Evolutionary conservation across 108 stramenopile species (phyloP).

Genomic region (Cafeteria roenbergensis): DNA sequence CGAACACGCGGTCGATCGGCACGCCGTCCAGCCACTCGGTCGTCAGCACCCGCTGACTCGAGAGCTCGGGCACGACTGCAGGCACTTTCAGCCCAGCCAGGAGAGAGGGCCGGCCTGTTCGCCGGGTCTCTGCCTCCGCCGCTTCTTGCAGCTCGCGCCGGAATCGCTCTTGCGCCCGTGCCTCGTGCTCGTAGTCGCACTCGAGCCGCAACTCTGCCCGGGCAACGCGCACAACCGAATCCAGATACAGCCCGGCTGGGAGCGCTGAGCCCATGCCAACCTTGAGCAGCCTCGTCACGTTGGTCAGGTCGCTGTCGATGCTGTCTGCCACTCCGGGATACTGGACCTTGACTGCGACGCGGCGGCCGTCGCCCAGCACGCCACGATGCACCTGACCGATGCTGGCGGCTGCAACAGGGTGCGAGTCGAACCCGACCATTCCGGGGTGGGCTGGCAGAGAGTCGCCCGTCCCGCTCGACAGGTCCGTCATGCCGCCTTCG

Average conservation of each 20-base stretch:
- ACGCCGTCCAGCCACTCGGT: constrained; percentile 66
- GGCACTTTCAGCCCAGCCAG: constrained; percentile 63
- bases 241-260: constrained; percentile 83
- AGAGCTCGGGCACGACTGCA: constrained; percentile 55
- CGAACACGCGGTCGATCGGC: constrained; percentile 70
- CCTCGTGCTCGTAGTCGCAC: constrained; percentile 80
- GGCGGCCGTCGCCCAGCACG: constrained; percentile 32
- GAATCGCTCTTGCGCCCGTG: constrained; percentile 62
- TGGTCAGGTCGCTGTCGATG: constrained; percentile 81
- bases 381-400: constrained; percentile 91
- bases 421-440: constrained; percentile 65
- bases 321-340: constrained; percentile 62
- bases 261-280: constrained; percentile 61
- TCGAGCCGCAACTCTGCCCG: constrained; percentile 76
- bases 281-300: constrained; percentile 68
- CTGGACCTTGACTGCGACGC: constrained; percentile 80
- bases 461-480: too few species aligned
- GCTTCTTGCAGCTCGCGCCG: too few species aligned
- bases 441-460: too few species aligned
- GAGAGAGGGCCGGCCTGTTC: too few species aligned
- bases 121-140: too few species aligned
- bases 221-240: constrained; percentile 79
- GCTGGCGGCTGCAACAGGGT: constrained; percentile 85
- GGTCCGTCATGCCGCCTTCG: too few species aligned
- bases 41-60: constrained; percentile 59